Percentiles rank a stretch among this genome's conserved stretches.
Evolutionary conservation across 2,329 filamentous ascomycete genomes (phyloP).

Genomic region (Neonectria coccinea): DNA sequence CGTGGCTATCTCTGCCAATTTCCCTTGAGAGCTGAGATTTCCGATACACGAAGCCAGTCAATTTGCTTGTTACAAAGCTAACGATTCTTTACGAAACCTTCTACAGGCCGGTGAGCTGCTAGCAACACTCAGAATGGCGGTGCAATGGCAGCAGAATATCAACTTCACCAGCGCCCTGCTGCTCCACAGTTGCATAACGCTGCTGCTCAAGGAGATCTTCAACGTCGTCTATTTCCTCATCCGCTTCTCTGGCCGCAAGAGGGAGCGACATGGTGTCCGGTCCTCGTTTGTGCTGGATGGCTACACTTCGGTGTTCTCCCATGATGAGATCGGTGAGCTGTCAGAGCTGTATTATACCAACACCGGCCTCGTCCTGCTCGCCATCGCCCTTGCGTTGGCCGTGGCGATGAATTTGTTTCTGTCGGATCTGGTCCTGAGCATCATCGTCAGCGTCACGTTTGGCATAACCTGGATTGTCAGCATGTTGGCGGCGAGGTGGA

Average conservation of each 20-base stretch:
- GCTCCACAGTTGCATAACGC: slow-evolving; percentile 16
- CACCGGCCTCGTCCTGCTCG: slow-evolving; percentile 10
- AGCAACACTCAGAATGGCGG: not conserved
- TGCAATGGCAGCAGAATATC: slow-evolving; percentile 6
- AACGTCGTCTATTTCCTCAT: slow-evolving; percentile 6
- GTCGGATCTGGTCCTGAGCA: not conserved
- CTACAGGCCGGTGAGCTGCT: not conserved
- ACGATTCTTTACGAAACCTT: not conserved
- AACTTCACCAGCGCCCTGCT: slow-evolving; percentile 15
- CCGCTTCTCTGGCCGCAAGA: not conserved
- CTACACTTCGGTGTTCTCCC: slow-evolving; percentile 8
- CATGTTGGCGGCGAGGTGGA: slow-evolving; percentile 2
- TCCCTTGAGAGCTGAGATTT: too few species aligned
- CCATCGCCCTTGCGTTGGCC: not conserved
- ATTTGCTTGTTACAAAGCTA: not conserved
- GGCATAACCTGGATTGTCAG: slow-evolving; percentile 3
- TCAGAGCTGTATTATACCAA: slow-evolving; percentile 12
- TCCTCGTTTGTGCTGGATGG: not conserved
- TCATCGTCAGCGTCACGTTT: slow-evolving; percentile 10
- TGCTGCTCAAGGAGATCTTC: slow-evolving; percentile 13
- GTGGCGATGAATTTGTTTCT: slow-evolving; percentile 15
- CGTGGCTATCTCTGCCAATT: not conserved
- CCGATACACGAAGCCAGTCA: not conserved
- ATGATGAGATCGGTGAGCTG: not conserved
- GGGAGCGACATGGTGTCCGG: not conserved